Base-by-base conservation (phyloP, 2,329 filamentous ascomycete species). In the Fusarium sterilihyphosum region DNA sequence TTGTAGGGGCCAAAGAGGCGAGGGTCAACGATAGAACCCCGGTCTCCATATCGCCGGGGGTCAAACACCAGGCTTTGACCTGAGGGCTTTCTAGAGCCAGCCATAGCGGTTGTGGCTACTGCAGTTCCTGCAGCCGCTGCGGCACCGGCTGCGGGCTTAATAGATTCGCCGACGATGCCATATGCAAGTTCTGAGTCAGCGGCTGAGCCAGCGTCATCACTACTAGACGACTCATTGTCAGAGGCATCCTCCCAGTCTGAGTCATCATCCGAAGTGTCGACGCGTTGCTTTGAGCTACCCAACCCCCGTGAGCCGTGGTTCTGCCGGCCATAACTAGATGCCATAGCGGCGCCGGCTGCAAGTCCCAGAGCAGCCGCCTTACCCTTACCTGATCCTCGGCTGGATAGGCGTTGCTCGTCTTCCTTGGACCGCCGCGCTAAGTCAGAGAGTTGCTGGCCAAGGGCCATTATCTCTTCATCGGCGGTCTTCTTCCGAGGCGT, bases 1-100 rank as follows among this genome's bases (percentile, higher is more conserved):
- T 91, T 92, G 61, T 87, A 82, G 20, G 88, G 90, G 8, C 89
- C 90, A 78, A 91, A 91, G 44, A 89, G 82, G 68, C 84, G 82
- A 18, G 89, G 90, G 71, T 91, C 89, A 53, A 91, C 89, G 33
- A 89, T 81, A 26, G 87, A 88, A 54, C 81, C 84, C 78, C 86
- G 87, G 57, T 83, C 80, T 53, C 78, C 69, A 50, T 80, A 73
- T 37, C 57, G 59, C 26, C 60, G 70, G 33, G 67, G 44, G 29
- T 75, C 73, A 13, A 67, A 54, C 24, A 64, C 37, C 17, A 68
- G 68, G 17, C 63, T 71, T 40, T 74, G 69, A 50, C 63, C 60
- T 24, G 47, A 81, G 77, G 56, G 84, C 80, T 69, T 61, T 57
- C 54, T 65, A 13, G 68, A 57, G 60, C 78, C 83, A 40, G 84